These are phyloP conservation scores for Botryosphaeria agaves DNA, from an alignment of 2,329 filamentous ascomycete genomes.

Conservation along the genomic window DNA sequence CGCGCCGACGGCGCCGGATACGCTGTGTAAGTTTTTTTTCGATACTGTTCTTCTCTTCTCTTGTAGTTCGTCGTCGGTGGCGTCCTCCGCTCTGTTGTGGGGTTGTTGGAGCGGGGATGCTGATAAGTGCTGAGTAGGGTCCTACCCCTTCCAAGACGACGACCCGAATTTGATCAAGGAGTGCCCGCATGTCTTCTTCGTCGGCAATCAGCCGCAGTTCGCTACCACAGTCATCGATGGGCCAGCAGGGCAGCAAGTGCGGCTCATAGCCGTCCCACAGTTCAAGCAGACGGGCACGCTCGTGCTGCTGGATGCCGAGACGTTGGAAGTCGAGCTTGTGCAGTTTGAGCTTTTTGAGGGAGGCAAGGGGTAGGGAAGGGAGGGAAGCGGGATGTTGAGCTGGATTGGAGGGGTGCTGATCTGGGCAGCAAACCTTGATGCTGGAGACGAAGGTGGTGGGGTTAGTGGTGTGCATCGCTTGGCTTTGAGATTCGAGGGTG, in stretches of 20 bases:
- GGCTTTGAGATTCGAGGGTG: no score
- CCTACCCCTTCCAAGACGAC: slow-evolving; percentile 86
- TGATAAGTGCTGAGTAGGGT: slow-evolving; percentile 40
- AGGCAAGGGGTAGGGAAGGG: not conserved
- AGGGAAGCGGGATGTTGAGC: no score
- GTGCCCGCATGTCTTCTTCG: slow-evolving; percentile 84
- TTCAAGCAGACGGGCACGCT: slow-evolving; percentile 67
- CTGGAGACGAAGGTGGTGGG: no score
- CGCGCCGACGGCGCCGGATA: slow-evolving; percentile 91
- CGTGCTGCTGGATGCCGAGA: slow-evolving; percentile 72
- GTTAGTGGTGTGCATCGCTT: no score
- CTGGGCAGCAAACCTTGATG: no score
- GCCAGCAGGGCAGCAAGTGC: slow-evolving; percentile 49
- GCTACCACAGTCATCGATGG: slow-evolving; percentile 51
- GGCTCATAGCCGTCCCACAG: slow-evolving; percentile 67
- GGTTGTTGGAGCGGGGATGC: slow-evolving; percentile 2
- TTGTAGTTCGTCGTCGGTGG: no score
- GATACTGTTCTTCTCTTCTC: no score
- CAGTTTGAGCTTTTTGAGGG: slow-evolving; percentile 30
- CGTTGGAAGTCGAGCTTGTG: slow-evolving; percentile 58
- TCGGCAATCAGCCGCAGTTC: slow-evolving; percentile 69
- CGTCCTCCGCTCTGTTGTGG: not conserved
- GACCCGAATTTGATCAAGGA: slow-evolving; percentile 77
- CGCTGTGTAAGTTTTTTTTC: slow-evolving; percentile 52
- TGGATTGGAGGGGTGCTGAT: no score